Percentiles rank a stretch among this genome's conserved stretches.
Conservation (phyloP, 2,329 filamentous ascomycete species). For the Penicillium glabrum region DNA sequence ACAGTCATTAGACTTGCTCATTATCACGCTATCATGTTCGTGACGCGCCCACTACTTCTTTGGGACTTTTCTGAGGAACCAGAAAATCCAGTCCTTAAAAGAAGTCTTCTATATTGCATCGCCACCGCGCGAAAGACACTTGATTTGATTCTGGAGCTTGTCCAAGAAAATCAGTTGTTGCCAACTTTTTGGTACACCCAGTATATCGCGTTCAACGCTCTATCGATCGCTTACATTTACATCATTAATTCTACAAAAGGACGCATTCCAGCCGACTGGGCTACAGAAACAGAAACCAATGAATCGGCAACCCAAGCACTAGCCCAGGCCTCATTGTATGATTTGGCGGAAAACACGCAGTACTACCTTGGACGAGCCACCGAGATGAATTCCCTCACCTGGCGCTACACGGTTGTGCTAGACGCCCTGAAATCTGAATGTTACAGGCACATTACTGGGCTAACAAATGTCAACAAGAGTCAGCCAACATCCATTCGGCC, state of each 20-base stretch:
- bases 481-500: neutral
- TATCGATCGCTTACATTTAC: conserved; percentile 24
- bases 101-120: conserved; percentile 15
- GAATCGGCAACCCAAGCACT: neutral
- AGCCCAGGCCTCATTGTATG: conserved; percentile 15
- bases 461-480: neutral
- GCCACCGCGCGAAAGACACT: conserved; percentile 18
- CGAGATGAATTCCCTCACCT: conserved; percentile 2
- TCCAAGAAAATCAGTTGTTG: conserved; percentile 21
- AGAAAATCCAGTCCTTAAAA: neutral
- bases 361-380: conserved; percentile 1
- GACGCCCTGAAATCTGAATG: neutral
- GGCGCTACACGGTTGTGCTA: conserved; percentile 4
- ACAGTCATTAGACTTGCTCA: conserved; percentile 22
- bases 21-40: conserved; percentile 22
- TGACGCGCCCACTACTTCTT: conserved; percentile 16
- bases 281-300: too few relatives aligned
- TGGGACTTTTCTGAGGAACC: conserved; percentile 17
- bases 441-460: neutral
- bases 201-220: conserved; percentile 25
- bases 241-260: conserved; percentile 20
- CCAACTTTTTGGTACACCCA: conserved; percentile 26
- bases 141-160: conserved; percentile 19
- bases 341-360: conserved; percentile 11
- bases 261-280: conserved; percentile 9